These are phyloP conservation scores for Adansonia madagascariensis DNA, from an alignment of 441 rosid genomes.

Conservation along the genomic window DNA sequence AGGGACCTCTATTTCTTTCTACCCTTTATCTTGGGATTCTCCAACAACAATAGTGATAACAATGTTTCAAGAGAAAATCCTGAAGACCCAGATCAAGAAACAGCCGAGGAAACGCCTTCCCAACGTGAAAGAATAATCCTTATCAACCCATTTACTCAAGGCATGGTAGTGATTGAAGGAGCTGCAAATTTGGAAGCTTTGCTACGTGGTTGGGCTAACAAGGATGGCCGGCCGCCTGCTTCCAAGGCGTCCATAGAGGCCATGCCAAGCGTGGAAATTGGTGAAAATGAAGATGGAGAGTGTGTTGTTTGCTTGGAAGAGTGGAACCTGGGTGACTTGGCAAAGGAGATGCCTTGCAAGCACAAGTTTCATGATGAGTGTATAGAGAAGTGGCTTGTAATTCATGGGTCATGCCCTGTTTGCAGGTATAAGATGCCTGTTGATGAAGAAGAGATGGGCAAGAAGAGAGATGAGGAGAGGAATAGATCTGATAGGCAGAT, in stretches of 20 bases:
- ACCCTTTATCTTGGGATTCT: slow-evolving; percentile 54
- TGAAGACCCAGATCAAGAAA: slow-evolving; percentile 28
- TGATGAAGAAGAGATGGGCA: slow-evolving; percentile 48
- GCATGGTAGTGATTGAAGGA: slow-evolving; percentile 60
- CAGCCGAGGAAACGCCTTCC: slow-evolving; percentile 38
- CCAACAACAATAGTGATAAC: slow-evolving; percentile 15
- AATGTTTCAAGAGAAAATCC: slow-evolving; percentile 19
- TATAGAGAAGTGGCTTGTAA: slow-evolving; percentile 75
- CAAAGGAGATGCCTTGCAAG: slow-evolving; percentile 84
- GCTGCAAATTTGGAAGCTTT: slow-evolving; percentile 47
- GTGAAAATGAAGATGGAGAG: slow-evolving; percentile 49
- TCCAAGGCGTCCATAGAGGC: slow-evolving; percentile 67
- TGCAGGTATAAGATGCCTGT: slow-evolving; percentile 85
- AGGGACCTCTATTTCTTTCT: slow-evolving; percentile 55
- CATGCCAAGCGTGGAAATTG: slow-evolving; percentile 54
- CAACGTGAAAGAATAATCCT: slow-evolving; percentile 46
- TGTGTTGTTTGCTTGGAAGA: slow-evolving; percentile 78
- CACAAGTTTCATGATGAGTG: slow-evolving; percentile 76
- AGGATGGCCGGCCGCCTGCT: slow-evolving; percentile 69
- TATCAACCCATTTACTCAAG: slow-evolving; percentile 60
- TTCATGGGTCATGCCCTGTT: slow-evolving; percentile 82
- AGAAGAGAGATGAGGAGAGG: slow-evolving; percentile 43
- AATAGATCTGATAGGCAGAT: slow-evolving; percentile 42
- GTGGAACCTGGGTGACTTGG: slow-evolving; percentile 56
- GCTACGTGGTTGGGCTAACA: slow-evolving; percentile 32